Conservation (phyloP, 2,329 filamentous ascomycete species). For the Claviceps monticola region DNA sequence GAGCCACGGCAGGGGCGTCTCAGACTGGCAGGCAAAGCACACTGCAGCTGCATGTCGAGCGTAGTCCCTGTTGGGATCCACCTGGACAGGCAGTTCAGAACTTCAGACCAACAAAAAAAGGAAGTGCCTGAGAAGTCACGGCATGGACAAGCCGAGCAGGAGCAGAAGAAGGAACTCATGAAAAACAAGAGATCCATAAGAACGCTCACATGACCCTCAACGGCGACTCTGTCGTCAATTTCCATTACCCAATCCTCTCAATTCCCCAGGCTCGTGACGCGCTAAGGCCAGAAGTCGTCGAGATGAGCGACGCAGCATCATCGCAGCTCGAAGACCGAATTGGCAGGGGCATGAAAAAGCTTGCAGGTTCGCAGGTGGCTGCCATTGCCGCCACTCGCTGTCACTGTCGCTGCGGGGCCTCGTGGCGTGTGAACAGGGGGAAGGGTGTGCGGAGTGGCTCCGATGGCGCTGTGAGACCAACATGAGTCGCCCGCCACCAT, state of each 20-base stretch:
- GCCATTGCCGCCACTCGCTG: no score
- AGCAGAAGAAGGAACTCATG: not conserved
- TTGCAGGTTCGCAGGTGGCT: no score
- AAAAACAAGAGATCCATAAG: not conserved
- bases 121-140: not conserved
- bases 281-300: not conserved
- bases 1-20: not conserved
- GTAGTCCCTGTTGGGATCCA: not conserved
- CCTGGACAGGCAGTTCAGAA: not conserved
- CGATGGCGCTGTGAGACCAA: no score
- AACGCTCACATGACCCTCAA: constrained; percentile 9
- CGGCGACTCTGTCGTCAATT: constrained; percentile 3
- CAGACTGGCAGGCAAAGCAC: not conserved
- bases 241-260: constrained; percentile 9
- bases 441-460: no score
- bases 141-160: not conserved
- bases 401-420: no score
- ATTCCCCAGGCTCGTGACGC: not conserved
- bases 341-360: no score
- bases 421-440: no score
- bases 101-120: not conserved
- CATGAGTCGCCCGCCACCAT: not conserved
- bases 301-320: no score
- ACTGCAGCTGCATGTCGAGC: not conserved
- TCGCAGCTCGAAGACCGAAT: no score